These are phyloP conservation scores for Pharnaceum exiguum DNA, from an alignment of 148 eudicot genomes.

Conservation along the genomic window DNA sequence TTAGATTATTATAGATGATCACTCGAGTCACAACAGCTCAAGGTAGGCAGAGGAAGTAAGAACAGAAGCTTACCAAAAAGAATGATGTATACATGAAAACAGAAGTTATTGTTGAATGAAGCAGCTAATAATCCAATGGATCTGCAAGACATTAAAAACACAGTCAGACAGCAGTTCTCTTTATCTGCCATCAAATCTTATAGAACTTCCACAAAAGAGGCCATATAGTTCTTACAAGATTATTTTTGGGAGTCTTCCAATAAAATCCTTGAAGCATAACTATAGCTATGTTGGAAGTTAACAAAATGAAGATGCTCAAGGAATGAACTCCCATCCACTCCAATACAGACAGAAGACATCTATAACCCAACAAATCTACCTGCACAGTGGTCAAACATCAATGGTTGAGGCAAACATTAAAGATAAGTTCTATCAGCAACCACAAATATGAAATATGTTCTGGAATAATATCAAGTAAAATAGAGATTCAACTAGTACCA, in stretches of 20 bases:
- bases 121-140: constrained; percentile 56
- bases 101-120: constrained; percentile 31
- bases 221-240: constrained; percentile 48
- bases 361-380: constrained; percentile 69
- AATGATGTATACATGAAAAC: not conserved
- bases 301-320: constrained; percentile 50
- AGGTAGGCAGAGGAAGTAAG: not conserved
- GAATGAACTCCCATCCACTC: constrained; percentile 89
- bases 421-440: no score
- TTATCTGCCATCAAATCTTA: not conserved
- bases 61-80: constrained; percentile 14
- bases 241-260: constrained; percentile 54
- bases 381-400: constrained; percentile 23
- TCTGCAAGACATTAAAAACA: constrained; percentile 31
- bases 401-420: no score
- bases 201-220: not conserved
- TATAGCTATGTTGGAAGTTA: constrained; percentile 65
- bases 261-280: constrained; percentile 77
- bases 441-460: no score
- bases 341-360: constrained; percentile 35
- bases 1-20: no score
- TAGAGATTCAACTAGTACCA: no score
- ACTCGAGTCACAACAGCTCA: no score
- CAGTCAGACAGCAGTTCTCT: not conserved
- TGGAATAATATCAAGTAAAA: no score